Percentiles rank a stretch among this genome's conserved stretches.
Conservation (phyloP, 129 eudicot species). For the Tagetes patula region DNA sequence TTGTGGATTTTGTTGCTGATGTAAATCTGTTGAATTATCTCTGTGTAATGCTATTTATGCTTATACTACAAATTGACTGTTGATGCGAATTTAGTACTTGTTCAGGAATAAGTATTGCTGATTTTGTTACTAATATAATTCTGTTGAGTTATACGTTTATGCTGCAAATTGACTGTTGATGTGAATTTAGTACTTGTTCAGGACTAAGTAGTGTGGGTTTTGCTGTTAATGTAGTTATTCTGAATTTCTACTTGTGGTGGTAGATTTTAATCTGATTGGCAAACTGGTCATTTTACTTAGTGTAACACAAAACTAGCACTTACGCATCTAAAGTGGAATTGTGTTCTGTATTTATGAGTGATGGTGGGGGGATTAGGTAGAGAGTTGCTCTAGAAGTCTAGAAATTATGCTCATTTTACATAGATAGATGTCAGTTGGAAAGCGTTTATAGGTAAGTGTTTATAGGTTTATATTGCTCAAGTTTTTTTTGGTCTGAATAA, state of each 20-base stretch:
- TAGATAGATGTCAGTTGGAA: constrained; percentile 4
- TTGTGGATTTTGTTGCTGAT: constrained; percentile 20
- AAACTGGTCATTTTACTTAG: neutral
- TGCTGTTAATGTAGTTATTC: constrained; percentile 15
- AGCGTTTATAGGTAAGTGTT: neutral
- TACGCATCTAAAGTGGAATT: neutral
- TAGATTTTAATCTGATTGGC: neutral
- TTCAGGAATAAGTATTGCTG: constrained; percentile 4
- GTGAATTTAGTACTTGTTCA: constrained; percentile 12
- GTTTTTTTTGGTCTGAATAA: constrained; percentile 11
- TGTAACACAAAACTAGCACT: constrained; percentile 2
- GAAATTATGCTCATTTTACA: neutral
- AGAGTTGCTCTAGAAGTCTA: constrained; percentile 10
- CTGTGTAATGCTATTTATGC: too few species aligned
- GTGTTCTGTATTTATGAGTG: neutral
- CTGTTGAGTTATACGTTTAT: neutral
- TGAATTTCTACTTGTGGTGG: neutral
- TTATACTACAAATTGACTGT: neutral
- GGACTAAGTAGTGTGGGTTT: constrained; percentile 12
- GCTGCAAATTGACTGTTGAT: neutral
- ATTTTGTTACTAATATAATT: constrained; percentile 17
- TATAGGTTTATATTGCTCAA: constrained; percentile 15
- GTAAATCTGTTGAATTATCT: constrained; percentile 1
- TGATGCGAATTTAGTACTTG: constrained; percentile 16
- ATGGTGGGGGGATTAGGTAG: constrained; percentile 5